phyloP scores from a whole-genome alignment of 257 asterid species.

The Echium plantagineum region DNA sequence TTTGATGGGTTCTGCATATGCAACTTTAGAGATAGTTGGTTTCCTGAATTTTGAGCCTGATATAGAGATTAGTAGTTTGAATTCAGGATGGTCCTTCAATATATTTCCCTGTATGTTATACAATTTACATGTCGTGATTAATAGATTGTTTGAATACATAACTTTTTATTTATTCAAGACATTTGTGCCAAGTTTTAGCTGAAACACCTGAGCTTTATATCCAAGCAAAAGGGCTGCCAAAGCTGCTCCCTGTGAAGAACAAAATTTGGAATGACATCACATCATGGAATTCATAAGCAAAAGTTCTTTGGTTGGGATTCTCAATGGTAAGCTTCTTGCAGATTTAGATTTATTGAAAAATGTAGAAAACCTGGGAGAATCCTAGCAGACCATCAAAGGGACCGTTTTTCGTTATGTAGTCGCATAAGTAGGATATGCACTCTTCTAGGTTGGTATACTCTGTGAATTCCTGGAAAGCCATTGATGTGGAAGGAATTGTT shows the following conservation, averaged over 20 bases:
- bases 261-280: neutral
- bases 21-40: slow-evolving; percentile 32
- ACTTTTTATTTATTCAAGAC: too few relatives aligned
- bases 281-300: neutral
- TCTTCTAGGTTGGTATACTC: slow-evolving; percentile 54
- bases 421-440: slow-evolving; percentile 39
- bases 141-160: neutral
- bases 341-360: neutral
- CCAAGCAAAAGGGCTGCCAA: slow-evolving; percentile 44
- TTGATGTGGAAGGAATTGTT: neutral
- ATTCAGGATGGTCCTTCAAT: slow-evolving; percentile 38
- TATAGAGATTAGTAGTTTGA: slow-evolving; percentile 40
- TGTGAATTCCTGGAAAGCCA: slow-evolving; percentile 38
- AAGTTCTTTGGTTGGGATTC: neutral
- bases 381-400: slow-evolving; percentile 63
- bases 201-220: slow-evolving; percentile 47
- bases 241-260: slow-evolving; percentile 39
- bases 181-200: neutral
- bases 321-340: neutral
- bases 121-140: neutral
- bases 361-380: slow-evolving; percentile 39
- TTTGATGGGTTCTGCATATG: slow-evolving; percentile 40
- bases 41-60: slow-evolving; percentile 56
- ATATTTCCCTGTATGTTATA: slow-evolving; percentile 34
- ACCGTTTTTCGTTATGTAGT: slow-evolving; percentile 39